Conservation (phyloP, 2,329 filamentous ascomycete genomes). For the Sclerotinia glacialis region DNA sequence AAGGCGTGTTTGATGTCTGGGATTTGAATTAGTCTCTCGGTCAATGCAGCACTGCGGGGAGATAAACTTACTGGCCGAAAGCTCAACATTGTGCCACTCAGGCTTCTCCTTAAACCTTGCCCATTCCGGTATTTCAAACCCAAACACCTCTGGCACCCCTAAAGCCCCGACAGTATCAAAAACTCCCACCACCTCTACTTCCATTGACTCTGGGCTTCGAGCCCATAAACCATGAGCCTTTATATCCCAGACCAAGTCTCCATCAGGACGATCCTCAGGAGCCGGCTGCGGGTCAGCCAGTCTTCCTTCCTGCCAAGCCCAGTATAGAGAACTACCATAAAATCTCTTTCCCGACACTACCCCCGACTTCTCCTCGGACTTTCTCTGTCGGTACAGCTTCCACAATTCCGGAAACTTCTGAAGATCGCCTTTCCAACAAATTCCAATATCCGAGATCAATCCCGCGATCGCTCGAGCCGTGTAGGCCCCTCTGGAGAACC, state of each 20-base stretch:
- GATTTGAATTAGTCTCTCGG: not conserved
- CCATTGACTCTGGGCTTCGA: not conserved
- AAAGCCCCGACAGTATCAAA: conserved; percentile 26
- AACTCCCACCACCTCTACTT: conserved; percentile 26
- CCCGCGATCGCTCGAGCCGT: conserved; percentile 40
- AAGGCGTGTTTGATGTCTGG: conserved; percentile 46
- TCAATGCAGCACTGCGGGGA: not conserved
- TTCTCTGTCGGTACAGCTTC: not conserved
- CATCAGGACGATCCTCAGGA: not conserved
- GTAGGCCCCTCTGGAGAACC: conserved; percentile 44
- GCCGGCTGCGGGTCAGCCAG: not conserved
- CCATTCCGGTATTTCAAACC: not conserved
- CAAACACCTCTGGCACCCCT: conserved; percentile 10
- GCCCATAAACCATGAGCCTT: not conserved
- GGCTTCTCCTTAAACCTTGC: not conserved
- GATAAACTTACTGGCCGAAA: not conserved
- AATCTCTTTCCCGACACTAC: not conserved
- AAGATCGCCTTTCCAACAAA: not conserved
- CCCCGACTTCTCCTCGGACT: not conserved
- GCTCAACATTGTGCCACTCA: conserved; percentile 11
- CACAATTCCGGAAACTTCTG: not conserved
- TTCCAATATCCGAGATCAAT: conserved; percentile 25
- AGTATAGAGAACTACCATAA: conserved; percentile 5
- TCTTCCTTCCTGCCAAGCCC: not conserved
- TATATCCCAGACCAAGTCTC: not conserved